Evolutionary conservation across 257 asterid species (phyloP), one percentile per base, ranked within the genome.

Genomic region (Dorcoceras hygrometricum): DNA sequence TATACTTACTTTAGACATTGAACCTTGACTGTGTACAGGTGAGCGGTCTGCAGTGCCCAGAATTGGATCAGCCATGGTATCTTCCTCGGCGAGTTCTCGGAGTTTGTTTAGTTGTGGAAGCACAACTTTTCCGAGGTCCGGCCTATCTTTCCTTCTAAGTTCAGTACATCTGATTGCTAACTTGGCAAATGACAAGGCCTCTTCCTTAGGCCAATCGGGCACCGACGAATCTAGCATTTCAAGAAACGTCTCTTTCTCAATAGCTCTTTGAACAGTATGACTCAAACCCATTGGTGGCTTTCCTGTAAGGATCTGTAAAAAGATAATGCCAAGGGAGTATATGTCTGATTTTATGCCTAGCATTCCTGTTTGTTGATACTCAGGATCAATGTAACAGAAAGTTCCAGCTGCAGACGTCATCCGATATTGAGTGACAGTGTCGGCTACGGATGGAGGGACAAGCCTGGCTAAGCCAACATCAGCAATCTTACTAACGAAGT

Each of bases 61-160:
- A 46, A 46, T 16, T 4, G 54, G 14, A 46, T 46, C 54, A 18
- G 20, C 20, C 22, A 46, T 46, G 54, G 54, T 46, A 18, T 46
- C 54, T 2, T 16, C 54, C 2, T n/a, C n/a, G n/a, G 22, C 62
- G 12, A 57, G 62, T 24, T 57, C 62, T 9, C 29, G 19, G 5
- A 57, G 62, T 48, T 59, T 69, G 23, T 69, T 34, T 29, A 69
- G 12, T 24, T 59, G 55, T 14, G 67, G 73, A 16, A 69, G 32
- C 67, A 69, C 67, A 28, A 18, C 73, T n/a, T 28, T 59, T 22
- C 67, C 73, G 14, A 69, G 61, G 53, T 69, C 73, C 2, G 73
- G 73, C 18, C 73, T 48, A 59, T 69, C 73, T 51, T 69, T 69
- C 4, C 50, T 54, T 31, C 73, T 69, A 39, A 69, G 23, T 28